Conservation (phyloP, 169 alveolate species). For the Eimeria necatrix region DNA sequence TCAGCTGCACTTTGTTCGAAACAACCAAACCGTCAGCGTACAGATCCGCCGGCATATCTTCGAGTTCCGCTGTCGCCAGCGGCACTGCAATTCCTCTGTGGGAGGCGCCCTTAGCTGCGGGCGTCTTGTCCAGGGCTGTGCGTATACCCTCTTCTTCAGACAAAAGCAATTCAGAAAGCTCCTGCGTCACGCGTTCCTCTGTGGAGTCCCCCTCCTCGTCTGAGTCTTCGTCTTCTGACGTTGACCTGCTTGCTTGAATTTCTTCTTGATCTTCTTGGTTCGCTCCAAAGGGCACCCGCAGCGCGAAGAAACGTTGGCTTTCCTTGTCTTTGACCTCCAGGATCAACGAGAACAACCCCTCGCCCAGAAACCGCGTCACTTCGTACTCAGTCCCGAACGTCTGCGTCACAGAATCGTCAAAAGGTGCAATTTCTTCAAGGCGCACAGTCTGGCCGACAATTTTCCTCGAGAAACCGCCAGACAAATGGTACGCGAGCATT, state of each 20-base stretch:
- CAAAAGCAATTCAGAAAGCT: not conserved
- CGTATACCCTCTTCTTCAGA: not conserved
- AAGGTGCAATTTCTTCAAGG: not conserved
- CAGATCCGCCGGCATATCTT: not conserved
- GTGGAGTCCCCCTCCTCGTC: not conserved
- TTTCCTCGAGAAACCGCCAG: not conserved
- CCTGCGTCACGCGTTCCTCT: not conserved
- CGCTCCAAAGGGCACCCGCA: not conserved
- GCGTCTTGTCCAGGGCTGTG: not conserved
- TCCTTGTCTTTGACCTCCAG: not conserved
- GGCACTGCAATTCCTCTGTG: not conserved
- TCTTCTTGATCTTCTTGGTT: not conserved
- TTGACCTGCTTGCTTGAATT: not conserved
- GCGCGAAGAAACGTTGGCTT: not conserved
- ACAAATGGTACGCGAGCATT: not conserved
- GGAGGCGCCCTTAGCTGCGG: not conserved
- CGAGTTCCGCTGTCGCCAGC: not conserved
- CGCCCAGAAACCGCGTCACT: slow-evolving; percentile 3
- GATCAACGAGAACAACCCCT: not conserved
- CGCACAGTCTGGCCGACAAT: not conserved
- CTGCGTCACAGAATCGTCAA: not conserved
- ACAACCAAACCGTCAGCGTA: not conserved
- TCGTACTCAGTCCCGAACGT: not conserved
- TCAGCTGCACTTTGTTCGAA: not conserved
- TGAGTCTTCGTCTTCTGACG: no score